Evolutionary conservation across 345 rosid genomes (phyloP).

Genomic region (Trapa incisa): DNA sequence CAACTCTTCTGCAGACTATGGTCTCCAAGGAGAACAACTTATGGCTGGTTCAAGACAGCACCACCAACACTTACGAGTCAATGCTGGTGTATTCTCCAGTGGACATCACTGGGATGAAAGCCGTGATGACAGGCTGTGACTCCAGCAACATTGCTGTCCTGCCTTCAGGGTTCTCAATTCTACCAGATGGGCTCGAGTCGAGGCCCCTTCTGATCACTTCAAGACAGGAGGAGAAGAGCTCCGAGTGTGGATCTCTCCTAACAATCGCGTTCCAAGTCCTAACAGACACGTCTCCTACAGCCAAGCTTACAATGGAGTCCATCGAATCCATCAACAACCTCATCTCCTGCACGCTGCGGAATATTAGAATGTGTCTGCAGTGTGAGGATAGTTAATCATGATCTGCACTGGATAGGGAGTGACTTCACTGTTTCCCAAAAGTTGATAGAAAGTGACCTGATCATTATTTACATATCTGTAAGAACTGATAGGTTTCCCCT

Average conservation of each 20-base stretch:
- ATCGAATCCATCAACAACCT: slow-evolving; percentile 72
- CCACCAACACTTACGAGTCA: slow-evolving; percentile 78
- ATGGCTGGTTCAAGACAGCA: slow-evolving; percentile 84
- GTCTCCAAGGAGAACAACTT: slow-evolving; percentile 54
- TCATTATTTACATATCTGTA: slow-evolving; percentile 11
- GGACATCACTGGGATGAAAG: slow-evolving; percentile 63
- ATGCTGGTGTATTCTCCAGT: slow-evolving; percentile 74
- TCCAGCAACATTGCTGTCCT: slow-evolving; percentile 73
- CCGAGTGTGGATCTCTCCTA: slow-evolving; percentile 80
- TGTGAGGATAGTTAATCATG: slow-evolving; percentile 53
- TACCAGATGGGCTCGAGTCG: slow-evolving; percentile 78
- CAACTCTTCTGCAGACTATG: slow-evolving; percentile 35
- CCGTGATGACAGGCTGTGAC: slow-evolving; percentile 83
- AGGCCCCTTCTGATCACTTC: slow-evolving; percentile 81
- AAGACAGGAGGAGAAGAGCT: slow-evolving; percentile 60
- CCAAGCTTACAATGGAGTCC: slow-evolving; percentile 60
- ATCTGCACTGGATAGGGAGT: neutral
- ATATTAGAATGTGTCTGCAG: slow-evolving; percentile 67
- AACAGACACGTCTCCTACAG: slow-evolving; percentile 52
- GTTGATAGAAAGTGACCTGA: slow-evolving; percentile 11
- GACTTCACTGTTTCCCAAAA: neutral
- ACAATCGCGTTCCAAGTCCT: slow-evolving; percentile 75
- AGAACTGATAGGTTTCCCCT: slow-evolving; percentile 16
- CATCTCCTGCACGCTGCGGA: slow-evolving; percentile 62
- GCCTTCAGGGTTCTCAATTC: slow-evolving; percentile 92